A percentile compares a stretch with the other conserved stretches of the same genome.
These are phyloP conservation scores for Leishmania lainsoni DNA, from an alignment of 208 protist species.

Conservation along the genomic window DNA sequence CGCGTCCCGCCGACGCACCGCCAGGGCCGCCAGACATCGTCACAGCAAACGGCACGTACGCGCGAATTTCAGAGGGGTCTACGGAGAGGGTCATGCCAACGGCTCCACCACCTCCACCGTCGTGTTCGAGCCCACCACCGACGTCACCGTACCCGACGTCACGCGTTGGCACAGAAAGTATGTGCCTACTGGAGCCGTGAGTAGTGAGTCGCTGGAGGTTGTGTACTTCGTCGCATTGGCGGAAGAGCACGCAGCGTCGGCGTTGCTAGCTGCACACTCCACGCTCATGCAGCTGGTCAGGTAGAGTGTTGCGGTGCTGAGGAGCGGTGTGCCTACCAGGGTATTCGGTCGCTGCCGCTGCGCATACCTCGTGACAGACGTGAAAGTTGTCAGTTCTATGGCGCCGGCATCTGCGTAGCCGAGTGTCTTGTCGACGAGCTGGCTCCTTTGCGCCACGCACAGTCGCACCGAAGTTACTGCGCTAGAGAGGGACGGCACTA, in stretches of 20 bases:
- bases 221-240: slow-evolving; percentile 30
- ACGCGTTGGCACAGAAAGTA: slow-evolving; percentile 65
- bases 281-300: slow-evolving; percentile 39
- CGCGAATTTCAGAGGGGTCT: slow-evolving; percentile 28
- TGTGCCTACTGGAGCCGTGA: slow-evolving; percentile 29
- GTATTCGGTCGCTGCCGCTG: slow-evolving; percentile 48
- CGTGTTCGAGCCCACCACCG: slow-evolving; percentile 33
- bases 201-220: slow-evolving; percentile 28
- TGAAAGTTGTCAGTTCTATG: slow-evolving; percentile 37
- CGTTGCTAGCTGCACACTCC: slow-evolving; percentile 21
- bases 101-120: slow-evolving; percentile 44
- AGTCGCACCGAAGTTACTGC: slow-evolving; percentile 13
- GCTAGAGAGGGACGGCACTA: slow-evolving; percentile 8
- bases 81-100: slow-evolving; percentile 35
- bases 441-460: slow-evolving; percentile 22
- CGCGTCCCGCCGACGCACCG: neutral
- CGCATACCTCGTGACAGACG: slow-evolving; percentile 40
- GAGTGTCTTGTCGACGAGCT: slow-evolving; percentile 28
- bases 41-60: slow-evolving; percentile 43
- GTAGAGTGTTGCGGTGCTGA: slow-evolving; percentile 34
- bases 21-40: slow-evolving; percentile 38
- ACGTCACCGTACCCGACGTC: neutral
- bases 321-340: slow-evolving; percentile 37
- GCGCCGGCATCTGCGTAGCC: slow-evolving; percentile 49
- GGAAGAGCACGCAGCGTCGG: slow-evolving; percentile 27